Percentiles rank a stretch among this genome's conserved stretches.
Conservation (phyloP, 129 eudicot genomes). For the Flaveria sonorensis region DNA sequence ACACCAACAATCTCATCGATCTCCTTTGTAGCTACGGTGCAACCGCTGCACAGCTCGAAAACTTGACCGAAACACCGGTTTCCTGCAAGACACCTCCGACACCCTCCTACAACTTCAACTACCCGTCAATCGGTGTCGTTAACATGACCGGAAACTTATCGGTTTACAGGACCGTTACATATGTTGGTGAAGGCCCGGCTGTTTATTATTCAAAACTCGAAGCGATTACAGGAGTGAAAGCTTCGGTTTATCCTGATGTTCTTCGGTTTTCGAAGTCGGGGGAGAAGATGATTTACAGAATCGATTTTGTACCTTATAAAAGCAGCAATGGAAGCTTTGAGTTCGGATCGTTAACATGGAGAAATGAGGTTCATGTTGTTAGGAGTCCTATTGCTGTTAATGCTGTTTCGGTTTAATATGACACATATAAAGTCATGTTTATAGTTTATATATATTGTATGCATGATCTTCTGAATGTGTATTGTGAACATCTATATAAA, state of each 20-base stretch:
- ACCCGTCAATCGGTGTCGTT: constrained; percentile 69
- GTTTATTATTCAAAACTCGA: constrained; percentile 52
- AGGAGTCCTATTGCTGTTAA: constrained; percentile 65
- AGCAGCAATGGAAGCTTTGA: constrained; percentile 54
- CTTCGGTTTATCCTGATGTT: constrained; percentile 50
- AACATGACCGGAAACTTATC: constrained; percentile 51
- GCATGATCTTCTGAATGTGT: too few relatives aligned
- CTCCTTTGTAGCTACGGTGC: constrained; percentile 73
- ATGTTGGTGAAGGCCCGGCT: constrained; percentile 54
- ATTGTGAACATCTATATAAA: too few relatives aligned
- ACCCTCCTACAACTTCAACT: constrained; percentile 57
- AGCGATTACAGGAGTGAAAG: constrained; percentile 45
- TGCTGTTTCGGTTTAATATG: constrained; percentile 42
- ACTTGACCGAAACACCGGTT: constrained; percentile 42
- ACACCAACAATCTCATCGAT: constrained; percentile 46
- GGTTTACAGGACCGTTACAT: constrained; percentile 61
- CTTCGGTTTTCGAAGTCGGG: constrained; percentile 45
- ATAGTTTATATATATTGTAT: too few relatives aligned
- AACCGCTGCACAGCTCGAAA: constrained; percentile 54
- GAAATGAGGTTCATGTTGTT: constrained; percentile 46
- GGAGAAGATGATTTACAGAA: constrained; percentile 50
- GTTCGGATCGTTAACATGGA: constrained; percentile 69
- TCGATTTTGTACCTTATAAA: constrained; percentile 49
- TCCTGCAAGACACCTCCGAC: constrained; percentile 43
- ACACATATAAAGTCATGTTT: too few relatives aligned